Evolutionary conservation across 2,329 filamentous ascomycete species (phyloP).

Genomic region (Teratosphaeria viscida): DNA sequence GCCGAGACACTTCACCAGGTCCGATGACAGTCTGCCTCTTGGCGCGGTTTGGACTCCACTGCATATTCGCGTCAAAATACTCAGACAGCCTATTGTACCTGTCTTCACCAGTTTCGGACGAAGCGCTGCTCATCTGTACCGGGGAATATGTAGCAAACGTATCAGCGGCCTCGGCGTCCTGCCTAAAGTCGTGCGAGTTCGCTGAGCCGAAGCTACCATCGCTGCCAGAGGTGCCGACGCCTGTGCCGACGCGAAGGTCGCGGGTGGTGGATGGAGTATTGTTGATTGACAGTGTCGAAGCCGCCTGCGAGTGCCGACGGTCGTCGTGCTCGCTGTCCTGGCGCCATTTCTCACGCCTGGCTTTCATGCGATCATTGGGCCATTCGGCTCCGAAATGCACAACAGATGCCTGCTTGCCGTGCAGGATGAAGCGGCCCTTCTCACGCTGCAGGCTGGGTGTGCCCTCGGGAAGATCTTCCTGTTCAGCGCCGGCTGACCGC

Average conservation of each 20-base stretch:
- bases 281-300: not conserved
- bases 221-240: not conserved
- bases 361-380: slow-evolving; percentile 43
- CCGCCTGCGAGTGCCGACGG: not conserved
- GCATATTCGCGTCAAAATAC: slow-evolving; percentile 1
- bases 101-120: not conserved
- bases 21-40: slow-evolving; percentile 13
- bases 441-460: slow-evolving; percentile 63
- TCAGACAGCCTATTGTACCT: not conserved
- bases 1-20: not conserved
- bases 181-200: slow-evolving; percentile 12
- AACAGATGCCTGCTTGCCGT: slow-evolving; percentile 95
- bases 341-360: slow-evolving; percentile 21
- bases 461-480: slow-evolving; percentile 27
- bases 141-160: slow-evolving; percentile 8
- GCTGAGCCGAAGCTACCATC: slow-evolving; percentile 9
- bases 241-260: not conserved
- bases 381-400: slow-evolving; percentile 94
- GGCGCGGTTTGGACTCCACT: slow-evolving; percentile 3
- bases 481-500: slow-evolving; percentile 36
- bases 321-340: not conserved
- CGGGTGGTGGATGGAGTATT: not conserved
- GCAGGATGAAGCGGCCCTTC: slow-evolving; percentile 84
- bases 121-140: not conserved
- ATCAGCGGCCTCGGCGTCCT: slow-evolving; percentile 17